These are phyloP conservation scores for Dioscorea cayenensis DNA, from an alignment of 116 monocot species.

Conservation along the genomic window DNA sequence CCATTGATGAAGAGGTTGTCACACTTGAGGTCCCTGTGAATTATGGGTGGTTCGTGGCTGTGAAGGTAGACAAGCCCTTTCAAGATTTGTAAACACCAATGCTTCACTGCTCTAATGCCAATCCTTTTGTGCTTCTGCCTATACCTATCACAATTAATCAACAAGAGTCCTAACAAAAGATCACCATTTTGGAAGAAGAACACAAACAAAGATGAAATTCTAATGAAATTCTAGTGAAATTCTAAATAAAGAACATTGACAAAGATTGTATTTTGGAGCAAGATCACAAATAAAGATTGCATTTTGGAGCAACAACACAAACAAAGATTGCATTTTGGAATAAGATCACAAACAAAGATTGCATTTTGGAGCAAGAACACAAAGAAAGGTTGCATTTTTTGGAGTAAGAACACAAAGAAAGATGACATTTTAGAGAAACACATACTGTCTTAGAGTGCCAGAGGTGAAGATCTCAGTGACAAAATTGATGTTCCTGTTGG, in stretches of 20 bases:
- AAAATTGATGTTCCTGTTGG: slow-evolving; percentile 95
- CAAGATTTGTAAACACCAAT: slow-evolving; percentile 70
- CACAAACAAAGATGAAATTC: background rate
- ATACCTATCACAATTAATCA: slow-evolving; percentile 29
- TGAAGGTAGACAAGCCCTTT: slow-evolving; percentile 68
- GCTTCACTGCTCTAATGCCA: slow-evolving; percentile 56
- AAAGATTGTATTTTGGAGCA: too few species aligned
- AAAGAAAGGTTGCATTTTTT: too few species aligned
- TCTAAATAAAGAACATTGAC: too few species aligned
- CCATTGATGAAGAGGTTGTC: slow-evolving; percentile 87
- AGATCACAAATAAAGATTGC: too few species aligned
- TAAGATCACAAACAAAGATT: background rate
- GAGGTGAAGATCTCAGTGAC: slow-evolving; percentile 99
- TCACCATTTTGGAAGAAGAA: background rate
- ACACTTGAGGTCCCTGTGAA: slow-evolving; percentile 82
- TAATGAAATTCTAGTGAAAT: too few species aligned
- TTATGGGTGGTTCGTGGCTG: slow-evolving; percentile 61
- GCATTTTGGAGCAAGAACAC: too few species aligned
- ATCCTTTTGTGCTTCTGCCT: slow-evolving; percentile 58
- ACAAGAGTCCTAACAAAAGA: too few species aligned
- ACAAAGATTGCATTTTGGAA: too few species aligned
- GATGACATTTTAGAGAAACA: background rate
- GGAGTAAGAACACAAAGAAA: too few species aligned
- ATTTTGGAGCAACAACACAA: background rate
- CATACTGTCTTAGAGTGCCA: slow-evolving; percentile 90